Evolutionary conservation across 1,139 yeast genomes (phyloP).

Genomic region (Suhomyces terraborum): DNA sequence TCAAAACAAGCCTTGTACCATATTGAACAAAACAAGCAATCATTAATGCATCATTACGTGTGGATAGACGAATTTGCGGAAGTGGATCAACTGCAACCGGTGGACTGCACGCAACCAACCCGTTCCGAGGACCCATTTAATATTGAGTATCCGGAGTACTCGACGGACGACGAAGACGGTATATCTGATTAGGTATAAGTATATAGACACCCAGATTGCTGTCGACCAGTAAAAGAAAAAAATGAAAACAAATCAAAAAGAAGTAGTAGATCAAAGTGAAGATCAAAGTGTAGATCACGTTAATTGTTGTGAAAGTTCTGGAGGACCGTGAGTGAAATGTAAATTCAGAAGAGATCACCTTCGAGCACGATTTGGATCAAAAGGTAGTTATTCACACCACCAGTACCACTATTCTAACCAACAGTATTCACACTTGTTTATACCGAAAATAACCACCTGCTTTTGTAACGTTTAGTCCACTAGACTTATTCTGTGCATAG

Average conservation of each 20-base stretch:
- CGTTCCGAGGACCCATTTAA: slow-evolving; percentile 28
- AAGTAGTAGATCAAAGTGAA: too few relatives aligned
- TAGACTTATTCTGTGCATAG: too few relatives aligned
- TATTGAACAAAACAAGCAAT: slow-evolving; percentile 29
- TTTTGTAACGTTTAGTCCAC: too few relatives aligned
- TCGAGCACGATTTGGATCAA: too few relatives aligned
- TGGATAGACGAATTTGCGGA: slow-evolving; percentile 56
- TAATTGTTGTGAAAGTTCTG: background rate
- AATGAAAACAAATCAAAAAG: background rate
- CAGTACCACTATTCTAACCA: too few relatives aligned
- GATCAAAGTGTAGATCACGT: too few relatives aligned
- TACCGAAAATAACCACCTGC: too few relatives aligned
- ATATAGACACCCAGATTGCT: slow-evolving; percentile 3
- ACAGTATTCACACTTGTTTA: too few relatives aligned
- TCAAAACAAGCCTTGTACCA: slow-evolving; percentile 24
- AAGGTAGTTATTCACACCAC: too few relatives aligned
- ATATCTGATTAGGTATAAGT: slow-evolving; percentile 27
- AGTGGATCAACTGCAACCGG: slow-evolving; percentile 22
- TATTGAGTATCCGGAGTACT: slow-evolving; percentile 25
- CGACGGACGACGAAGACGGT: slow-evolving; percentile 25
- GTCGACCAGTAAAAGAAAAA: too few relatives aligned
- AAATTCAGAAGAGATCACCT: too few relatives aligned
- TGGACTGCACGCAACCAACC: slow-evolving; percentile 2
- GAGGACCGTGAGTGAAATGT: too few relatives aligned
- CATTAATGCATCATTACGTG: slow-evolving; percentile 31